Evolutionary conservation across 2,329 filamentous ascomycete genomes (phyloP), one percentile per base, ranked within the genome.

Genomic region (Ceratocystiopsis brevicomis): DNA sequence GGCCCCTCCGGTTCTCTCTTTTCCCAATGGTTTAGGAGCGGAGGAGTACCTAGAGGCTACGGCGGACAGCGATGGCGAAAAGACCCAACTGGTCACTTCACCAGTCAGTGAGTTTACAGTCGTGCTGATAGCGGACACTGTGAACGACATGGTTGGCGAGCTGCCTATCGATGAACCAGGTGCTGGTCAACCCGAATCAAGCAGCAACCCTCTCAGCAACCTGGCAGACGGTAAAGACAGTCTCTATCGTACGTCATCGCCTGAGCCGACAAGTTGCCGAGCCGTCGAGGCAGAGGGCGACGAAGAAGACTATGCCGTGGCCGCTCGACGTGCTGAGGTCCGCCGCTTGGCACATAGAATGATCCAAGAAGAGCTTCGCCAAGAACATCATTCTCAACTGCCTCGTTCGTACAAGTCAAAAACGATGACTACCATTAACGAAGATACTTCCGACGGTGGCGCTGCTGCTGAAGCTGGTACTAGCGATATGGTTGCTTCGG

Each of bases 291-390:
- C 62, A 15, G 55, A 64, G 32, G 63, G 66, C 13, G 62, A 60
- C 40, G 70, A 64, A 39, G 60, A 70, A 19, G 69, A 72, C 47
- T 68, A 72, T 16, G 38, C 18, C 1, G 43, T 36, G 48, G 52
- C 71, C 38, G 66, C 69, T 42, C 62, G 70, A 25, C 63, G 71
- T 49, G 71, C 69, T 25, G 71, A 76, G 49, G 54, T 76, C 43
- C 69, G 64, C 49, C 63, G 70, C 17, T 57, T 75, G 10, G 66
- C 70, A 54, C 66, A 68, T 40, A 67, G 66, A 49, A 63, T 70
- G 47, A 75, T 76, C n/a, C 68, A 69, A 47, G 65, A 73, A 38
- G 72, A 76, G 50, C 58, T 76, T 4, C 62, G 66, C 39, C 64
- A 56, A 36, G 69, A 71, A 35, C 56, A 61, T 34, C 32, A 17